Conservation (phyloP, 176 grass and related monocot species). For the Phragmites australis region DNA sequence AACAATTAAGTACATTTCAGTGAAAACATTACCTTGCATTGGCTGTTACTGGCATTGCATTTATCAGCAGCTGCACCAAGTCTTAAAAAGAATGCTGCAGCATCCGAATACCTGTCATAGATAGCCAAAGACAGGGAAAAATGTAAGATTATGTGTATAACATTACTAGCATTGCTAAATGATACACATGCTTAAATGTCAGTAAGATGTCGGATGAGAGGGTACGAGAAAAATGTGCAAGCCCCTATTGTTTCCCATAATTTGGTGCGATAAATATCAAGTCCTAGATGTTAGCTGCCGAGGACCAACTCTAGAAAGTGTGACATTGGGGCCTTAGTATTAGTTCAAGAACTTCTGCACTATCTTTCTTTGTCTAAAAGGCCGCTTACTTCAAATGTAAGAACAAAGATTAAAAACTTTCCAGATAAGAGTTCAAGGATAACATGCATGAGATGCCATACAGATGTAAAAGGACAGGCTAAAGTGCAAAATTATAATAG, state of each 20-base stretch:
- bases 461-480: not conserved
- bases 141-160: not conserved
- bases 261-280: not conserved
- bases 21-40: conserved; percentile 81
- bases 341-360: not conserved
- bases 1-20: conserved; percentile 17
- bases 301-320: not conserved
- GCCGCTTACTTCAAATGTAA: not conserved
- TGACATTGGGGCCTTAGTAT: not conserved
- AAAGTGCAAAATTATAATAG: conserved; percentile 5
- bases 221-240: not conserved
- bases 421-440: not conserved
- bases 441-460: not conserved
- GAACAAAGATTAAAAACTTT: not conserved
- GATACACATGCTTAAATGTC: not conserved
- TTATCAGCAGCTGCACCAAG: conserved; percentile 92
- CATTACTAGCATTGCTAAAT: not conserved
- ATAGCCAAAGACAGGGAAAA: conserved; percentile 9
- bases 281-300: not conserved
- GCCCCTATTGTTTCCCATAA: not conserved
- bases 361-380: not conserved
- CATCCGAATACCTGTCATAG: conserved; percentile 72
- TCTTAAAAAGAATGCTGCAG: conserved; percentile 77
- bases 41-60: conserved; percentile 90
- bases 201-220: not conserved